Evolutionary conservation across 2,329 filamentous ascomycete species (phyloP), one percentile per base, ranked within the genome.

Genomic region (Shiraia sp.): DNA sequence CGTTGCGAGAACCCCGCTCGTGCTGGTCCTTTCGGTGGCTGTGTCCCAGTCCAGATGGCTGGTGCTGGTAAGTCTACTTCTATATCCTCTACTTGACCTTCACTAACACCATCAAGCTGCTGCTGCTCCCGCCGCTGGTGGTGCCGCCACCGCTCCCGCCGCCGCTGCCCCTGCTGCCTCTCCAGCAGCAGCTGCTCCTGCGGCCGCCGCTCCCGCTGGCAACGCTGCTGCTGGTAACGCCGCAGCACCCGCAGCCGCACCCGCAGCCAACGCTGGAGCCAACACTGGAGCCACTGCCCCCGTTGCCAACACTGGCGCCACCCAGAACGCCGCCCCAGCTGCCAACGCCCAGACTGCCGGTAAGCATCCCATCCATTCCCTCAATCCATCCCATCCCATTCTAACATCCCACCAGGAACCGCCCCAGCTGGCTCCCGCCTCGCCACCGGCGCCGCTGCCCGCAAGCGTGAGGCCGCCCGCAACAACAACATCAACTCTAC

Each of bases 1-100:
- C 75, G 80, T 17, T 84, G 81, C 70, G 69, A 81, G 71, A 85
- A 85, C 66, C 73, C 71, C 1, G 81, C 81, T 24, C 68, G 75
- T 39, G 80, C 80, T 26, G 81, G 82, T 10, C 82, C 82, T 22
- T 85, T 85, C 56, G 82, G 82, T 39, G 80, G 80, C 32, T 79
- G 80, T 51, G 75, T 83, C 13, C 78, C 79, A 10, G 75, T 82
- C 6, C 79, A 82, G 63, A 76, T 75, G 66, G 61, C 56, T 17
- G 52, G 36, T 27, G 59, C 50, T 23, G 53, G 46, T n/a, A 52
- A 35, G 31, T 41, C 40, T 23, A 31, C 42, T 22, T 23, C 14
- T 15, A 32, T 46, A 24, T 36, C 43, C 16, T 43, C 40, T 14
- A 53, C 45, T 25, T 39, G 53, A 17, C 40, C 32, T 36, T 10